Evolutionary conservation across 495 filamentous ascomycete species (phyloP).

Genomic region (Parachaetomium inaequale): DNA sequence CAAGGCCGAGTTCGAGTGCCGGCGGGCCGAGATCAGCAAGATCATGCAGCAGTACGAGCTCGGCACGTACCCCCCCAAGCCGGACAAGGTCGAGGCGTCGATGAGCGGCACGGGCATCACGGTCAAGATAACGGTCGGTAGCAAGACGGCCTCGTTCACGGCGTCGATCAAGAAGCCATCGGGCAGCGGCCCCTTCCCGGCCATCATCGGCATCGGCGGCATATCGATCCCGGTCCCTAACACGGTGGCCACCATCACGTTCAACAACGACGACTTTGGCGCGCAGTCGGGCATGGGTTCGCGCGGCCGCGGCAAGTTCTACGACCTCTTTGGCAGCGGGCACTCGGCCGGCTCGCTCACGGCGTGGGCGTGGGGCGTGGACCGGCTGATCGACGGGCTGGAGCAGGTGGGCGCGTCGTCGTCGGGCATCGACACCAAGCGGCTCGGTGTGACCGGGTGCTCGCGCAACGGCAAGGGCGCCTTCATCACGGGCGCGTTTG

Average conservation of each 20-base stretch:
- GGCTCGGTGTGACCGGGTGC: slow-evolving; percentile 51
- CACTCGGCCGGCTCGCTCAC: slow-evolving; percentile 51
- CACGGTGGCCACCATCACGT: slow-evolving; percentile 47
- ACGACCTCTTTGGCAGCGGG: slow-evolving; percentile 46
- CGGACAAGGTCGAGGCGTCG: slow-evolving; percentile 44
- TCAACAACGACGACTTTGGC: slow-evolving; percentile 49
- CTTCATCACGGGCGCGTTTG: slow-evolving; percentile 49
- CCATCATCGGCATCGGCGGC: slow-evolving; percentile 51
- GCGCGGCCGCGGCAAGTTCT: slow-evolving; percentile 50
- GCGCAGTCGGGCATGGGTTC: slow-evolving; percentile 36
- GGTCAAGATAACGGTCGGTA: slow-evolving; percentile 44
- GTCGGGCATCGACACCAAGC: slow-evolving; percentile 48
- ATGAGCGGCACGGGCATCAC: slow-evolving; percentile 39
- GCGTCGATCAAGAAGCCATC: slow-evolving; percentile 43
- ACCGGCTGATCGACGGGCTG: slow-evolving; percentile 51
- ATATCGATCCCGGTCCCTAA: slow-evolving; percentile 45
- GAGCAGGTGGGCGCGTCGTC: slow-evolving; percentile 42
- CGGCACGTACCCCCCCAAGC: slow-evolving; percentile 44
- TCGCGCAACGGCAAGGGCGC: slow-evolving; percentile 56
- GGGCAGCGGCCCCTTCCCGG: slow-evolving; percentile 43
- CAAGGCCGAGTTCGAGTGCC: slow-evolving; percentile 50
- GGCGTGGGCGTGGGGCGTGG: slow-evolving; percentile 55
- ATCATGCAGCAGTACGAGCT: slow-evolving; percentile 53
- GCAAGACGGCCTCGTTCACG: slow-evolving; percentile 48
- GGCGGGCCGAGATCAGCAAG: slow-evolving; percentile 48